Evolutionary conservation across 768 basidiomycete species (phyloP).

Genomic region (Candolleomyces eurysporus): DNA sequence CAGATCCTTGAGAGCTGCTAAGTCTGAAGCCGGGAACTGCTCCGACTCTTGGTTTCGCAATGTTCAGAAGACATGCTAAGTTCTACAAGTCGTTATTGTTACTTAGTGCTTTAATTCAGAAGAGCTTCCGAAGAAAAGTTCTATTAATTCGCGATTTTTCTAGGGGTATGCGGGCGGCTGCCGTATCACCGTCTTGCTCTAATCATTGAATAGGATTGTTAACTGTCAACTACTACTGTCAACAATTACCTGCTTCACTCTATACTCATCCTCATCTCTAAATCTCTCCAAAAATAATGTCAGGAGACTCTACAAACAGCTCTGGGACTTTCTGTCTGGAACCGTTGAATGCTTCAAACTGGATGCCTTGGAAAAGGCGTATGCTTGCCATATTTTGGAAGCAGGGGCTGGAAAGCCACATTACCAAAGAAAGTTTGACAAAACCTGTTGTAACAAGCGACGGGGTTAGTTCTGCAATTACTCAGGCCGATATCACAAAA

Average conservation of each 20-base stretch:
- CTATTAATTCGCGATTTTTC: too few relatives aligned
- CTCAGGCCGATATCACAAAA: not conserved
- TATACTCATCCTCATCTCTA: not conserved
- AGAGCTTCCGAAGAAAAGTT: too few relatives aligned
- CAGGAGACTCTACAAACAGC: constrained; percentile 11
- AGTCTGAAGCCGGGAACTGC: too few relatives aligned
- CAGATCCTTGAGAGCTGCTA: too few relatives aligned
- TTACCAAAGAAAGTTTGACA: not conserved
- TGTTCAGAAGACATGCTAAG: too few relatives aligned
- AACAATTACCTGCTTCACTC: not conserved
- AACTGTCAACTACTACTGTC: not conserved
- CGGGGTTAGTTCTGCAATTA: not conserved
- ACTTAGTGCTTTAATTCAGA: too few relatives aligned
- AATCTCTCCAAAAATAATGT: not conserved
- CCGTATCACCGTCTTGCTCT: not conserved
- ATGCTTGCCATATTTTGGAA: constrained; percentile 26
- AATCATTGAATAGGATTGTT: not conserved
- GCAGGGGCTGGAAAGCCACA: not conserved
- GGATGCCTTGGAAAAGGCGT: constrained; percentile 24
- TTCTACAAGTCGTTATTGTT: too few relatives aligned
- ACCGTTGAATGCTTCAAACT: constrained; percentile 23
- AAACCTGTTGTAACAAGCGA: too few relatives aligned
- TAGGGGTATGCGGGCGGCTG: too few relatives aligned
- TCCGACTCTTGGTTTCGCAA: too few relatives aligned
- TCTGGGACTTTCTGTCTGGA: constrained; percentile 19